A percentile compares a stretch with the other conserved stretches of the same genome.
phyloP scores from a whole-genome alignment of 2,329 filamentous ascomycete species.

The Xylariales sp. region DNA sequence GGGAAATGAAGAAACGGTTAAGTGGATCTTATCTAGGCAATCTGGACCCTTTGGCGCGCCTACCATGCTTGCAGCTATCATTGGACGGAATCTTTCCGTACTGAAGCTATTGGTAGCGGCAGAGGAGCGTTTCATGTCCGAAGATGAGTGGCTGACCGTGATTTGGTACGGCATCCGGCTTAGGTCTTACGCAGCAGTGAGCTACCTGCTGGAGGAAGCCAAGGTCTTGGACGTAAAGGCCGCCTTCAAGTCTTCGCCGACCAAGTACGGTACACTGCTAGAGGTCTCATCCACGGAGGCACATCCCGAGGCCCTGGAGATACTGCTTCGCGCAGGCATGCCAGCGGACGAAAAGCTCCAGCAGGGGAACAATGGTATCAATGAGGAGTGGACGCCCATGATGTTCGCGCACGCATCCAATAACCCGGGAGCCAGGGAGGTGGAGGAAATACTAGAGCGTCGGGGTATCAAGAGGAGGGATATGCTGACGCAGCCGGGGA shows the following conservation, averaged over 20 bases:
- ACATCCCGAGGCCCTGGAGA: neutral
- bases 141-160: neutral
- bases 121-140: neutral
- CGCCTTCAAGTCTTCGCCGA: neutral
- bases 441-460: neutral
- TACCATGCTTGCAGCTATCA: neutral
- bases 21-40: neutral
- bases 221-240: neutral
- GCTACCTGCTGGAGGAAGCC: neutral
- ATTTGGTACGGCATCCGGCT: neutral
- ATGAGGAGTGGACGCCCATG: neutral
- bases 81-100: neutral
- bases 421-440: neutral
- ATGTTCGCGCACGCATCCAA: neutral
- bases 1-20: neutral
- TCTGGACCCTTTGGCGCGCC: neutral
- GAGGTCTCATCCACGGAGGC: neutral
- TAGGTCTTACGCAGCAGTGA: neutral
- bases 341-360: neutral
- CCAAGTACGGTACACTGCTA: neutral
- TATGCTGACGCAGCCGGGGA: neutral
- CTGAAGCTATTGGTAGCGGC: neutral
- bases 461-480: neutral
- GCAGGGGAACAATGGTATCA: too few relatives aligned
- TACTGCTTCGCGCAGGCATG: neutral